phyloP scores from a whole-genome alignment of 2,329 filamentous ascomycete species.

The Neodidymelliopsis sp. region DNA sequence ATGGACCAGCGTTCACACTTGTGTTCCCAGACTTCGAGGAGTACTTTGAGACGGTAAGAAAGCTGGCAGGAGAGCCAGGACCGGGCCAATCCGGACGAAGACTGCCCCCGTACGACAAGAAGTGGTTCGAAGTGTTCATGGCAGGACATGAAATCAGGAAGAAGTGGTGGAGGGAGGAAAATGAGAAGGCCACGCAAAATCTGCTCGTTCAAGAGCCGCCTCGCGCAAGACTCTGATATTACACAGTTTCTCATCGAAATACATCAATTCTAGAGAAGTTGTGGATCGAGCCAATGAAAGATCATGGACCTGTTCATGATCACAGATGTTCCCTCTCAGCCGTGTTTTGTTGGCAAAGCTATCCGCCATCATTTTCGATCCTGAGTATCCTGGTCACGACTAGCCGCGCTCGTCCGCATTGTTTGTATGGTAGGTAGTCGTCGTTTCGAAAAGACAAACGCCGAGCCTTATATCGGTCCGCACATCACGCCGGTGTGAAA shows the following conservation, averaged over 20 bases:
- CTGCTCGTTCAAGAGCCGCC: neutral
- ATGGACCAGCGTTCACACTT: conserved; percentile 64
- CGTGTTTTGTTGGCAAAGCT: too few relatives aligned
- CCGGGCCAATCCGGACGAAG: conserved; percentile 54
- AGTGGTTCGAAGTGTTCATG: conserved; percentile 61
- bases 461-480: neutral
- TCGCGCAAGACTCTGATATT: neutral
- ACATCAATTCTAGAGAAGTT: too few relatives aligned
- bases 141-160: conserved; percentile 64
- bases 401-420: neutral
- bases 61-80: conserved; percentile 57
- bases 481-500: neutral
- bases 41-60: conserved; percentile 67
- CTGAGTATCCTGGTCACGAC: too few relatives aligned
- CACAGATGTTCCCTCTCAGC: too few relatives aligned
- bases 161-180: conserved; percentile 64
- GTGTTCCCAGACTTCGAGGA: conserved; percentile 69
- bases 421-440: neutral
- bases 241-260: too few relatives aligned
- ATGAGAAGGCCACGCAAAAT: conserved; percentile 47
- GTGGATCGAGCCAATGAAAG: too few relatives aligned
- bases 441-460: neutral
- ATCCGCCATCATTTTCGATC: too few relatives aligned
- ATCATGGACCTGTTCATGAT: too few relatives aligned
- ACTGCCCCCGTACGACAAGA: conserved; percentile 52